A percentile compares a stretch with the other conserved stretches of the same genome.
Evolutionary conservation across 2,329 filamentous ascomycete genomes (phyloP).

Genomic region (Hymenoscyphus occultus): DNA sequence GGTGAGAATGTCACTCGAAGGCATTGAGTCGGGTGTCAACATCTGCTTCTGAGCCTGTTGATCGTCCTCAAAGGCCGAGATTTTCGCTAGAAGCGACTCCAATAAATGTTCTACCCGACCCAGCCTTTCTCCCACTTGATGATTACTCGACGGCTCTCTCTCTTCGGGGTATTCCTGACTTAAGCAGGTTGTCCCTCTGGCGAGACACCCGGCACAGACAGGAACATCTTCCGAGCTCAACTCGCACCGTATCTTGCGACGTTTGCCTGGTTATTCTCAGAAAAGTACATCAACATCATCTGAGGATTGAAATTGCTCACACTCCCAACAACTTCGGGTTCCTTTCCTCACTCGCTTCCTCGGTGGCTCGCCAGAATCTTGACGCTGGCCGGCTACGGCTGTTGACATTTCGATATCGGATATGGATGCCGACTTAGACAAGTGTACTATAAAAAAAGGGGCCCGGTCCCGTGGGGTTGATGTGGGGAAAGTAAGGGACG

Average conservation of each 20-base stretch:
- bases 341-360: conserved; percentile 43
- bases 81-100: conserved; percentile 32
- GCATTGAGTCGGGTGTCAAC: conserved; percentile 31
- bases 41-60: conserved; percentile 29
- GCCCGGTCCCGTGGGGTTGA: background rate
- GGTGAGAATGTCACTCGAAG: conserved; percentile 30
- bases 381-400: background rate
- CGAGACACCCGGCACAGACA: conserved; percentile 46
- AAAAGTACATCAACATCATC: conserved; percentile 8
- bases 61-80: conserved; percentile 32
- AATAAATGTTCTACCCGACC: conserved; percentile 33
- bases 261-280: conserved; percentile 31
- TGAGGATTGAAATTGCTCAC: conserved; percentile 38
- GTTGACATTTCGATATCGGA: background rate
- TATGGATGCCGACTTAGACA: background rate
- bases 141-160: conserved; percentile 27
- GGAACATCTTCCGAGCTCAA: conserved; percentile 40
- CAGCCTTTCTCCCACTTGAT: conserved; percentile 33
- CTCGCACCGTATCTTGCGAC: conserved; percentile 51
- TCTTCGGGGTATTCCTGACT: conserved; percentile 37
- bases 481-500: background rate
- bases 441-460: background rate
- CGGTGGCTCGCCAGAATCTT: conserved; percentile 14
- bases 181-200: conserved; percentile 38
- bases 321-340: conserved; percentile 58